Base-by-base conservation (phyloP, 192 early-diverging fungal species). In the Coemansia sp. region DNA sequence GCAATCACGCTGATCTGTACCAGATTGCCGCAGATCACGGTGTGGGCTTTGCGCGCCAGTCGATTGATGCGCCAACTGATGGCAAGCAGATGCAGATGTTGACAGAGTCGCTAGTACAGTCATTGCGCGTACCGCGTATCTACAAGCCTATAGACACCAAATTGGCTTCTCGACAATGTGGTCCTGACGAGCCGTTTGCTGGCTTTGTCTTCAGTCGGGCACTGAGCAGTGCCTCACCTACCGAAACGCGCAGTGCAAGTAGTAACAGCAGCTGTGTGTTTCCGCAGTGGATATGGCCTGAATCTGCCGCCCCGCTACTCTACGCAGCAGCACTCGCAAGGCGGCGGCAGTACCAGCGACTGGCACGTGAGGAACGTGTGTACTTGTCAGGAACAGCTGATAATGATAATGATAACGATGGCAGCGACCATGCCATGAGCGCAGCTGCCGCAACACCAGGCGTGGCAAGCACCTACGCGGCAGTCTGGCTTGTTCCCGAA, bases 171-270 rank as follows among this genome's bases (percentile, higher is more conserved):
- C 8, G 52, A 3, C 64, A 39, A 11, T 47, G 57, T 4, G 43
- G 49, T 5, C 50, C 45, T 6, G 69, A 67, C 47, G 48, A 69
- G 15, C 69, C 70, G 53, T 75, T 75, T 50, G 11, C 64, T 1
- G 78, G 73, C 12, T 75, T 75, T 75, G 78, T 73, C 18, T 75
- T 75, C 48, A 73, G 71, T 62, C 61, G 52, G 50, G 68, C 68
- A 38, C 61, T 79, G 23, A 23, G 52, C 52, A 6, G 52, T 1
- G 48, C 18, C 4, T 44, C 13, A 13, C 10, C 43, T 44, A 12
- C 43, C 13, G 43, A 13, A 0, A 44, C 10, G 43, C 8, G 43
- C 43, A 44, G 43, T 44, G 13, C 10, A 9, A 44, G 43, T 18
- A 11, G n/a, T 50, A 56, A 12, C 5, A 19, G 53, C 0, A 61